phyloP scores from a whole-genome alignment of 192 early-diverging fungal genomes.

The Mortierella alpina region DNA sequence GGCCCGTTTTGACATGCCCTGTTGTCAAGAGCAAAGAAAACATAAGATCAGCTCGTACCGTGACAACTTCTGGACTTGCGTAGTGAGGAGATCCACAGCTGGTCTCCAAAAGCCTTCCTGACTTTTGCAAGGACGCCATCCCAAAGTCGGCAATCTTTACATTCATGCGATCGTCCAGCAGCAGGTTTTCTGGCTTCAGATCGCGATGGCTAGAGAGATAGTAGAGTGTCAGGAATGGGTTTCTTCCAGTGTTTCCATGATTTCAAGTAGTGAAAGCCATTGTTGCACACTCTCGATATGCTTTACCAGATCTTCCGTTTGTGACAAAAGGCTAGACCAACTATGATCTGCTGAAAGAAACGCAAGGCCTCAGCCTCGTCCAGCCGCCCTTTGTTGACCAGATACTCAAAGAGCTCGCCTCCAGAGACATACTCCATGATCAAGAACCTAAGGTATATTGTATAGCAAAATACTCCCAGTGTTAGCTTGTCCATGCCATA shows the following conservation, averaged over 20 bases:
- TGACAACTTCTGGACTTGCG: constrained; percentile 75
- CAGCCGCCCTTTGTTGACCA: constrained; percentile 58
- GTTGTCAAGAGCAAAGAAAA: neutral
- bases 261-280: too few species aligned
- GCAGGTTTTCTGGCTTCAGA: constrained; percentile 71
- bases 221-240: neutral
- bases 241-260: too few species aligned
- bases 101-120: constrained; percentile 56
- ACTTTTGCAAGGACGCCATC: constrained; percentile 63
- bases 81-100: constrained; percentile 84
- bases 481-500: neutral
- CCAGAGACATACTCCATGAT: constrained; percentile 80
- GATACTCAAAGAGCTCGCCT: constrained; percentile 82
- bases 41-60: constrained; percentile 9
- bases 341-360: constrained; percentile 67
- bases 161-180: constrained; percentile 48
- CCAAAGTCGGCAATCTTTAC: constrained; percentile 80
- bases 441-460: constrained; percentile 44
- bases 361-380: constrained; percentile 57
- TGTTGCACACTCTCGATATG: neutral
- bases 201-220: constrained; percentile 64
- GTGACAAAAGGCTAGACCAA: constrained; percentile 73
- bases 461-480: neutral
- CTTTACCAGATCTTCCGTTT: constrained; percentile 62
- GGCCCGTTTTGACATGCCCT: neutral